Base-by-base conservation (phyloP, 169 alveolate species). In the Plasmodium ovale region DNA sequence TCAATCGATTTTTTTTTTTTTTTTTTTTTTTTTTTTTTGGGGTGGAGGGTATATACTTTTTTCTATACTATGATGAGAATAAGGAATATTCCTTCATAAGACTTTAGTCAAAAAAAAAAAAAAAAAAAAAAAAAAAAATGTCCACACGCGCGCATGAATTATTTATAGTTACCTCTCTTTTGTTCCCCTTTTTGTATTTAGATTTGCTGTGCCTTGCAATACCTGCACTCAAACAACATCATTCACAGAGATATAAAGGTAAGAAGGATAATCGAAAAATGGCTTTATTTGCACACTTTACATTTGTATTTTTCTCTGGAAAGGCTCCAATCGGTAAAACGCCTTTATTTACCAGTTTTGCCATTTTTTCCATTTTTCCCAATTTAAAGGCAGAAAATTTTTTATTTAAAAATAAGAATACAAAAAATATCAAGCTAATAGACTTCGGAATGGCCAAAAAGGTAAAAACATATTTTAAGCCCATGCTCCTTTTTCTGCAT, bases 161-260 rank as follows among this genome's bases (percentile, higher is more conserved):
- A 25, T 59, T 29, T 25, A 16, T 54, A 62, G 25, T 72, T 14
- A 1, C n/a, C 58, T 12, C n/a, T 37, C 7, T 23, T 10, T 67
- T 25, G 10, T 49, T 93, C 94, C 37, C 47, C 90, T 53, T 53
- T 65, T 42, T 92, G 92, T 74, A 49, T 73, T 33, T 93, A 94
- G 92, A 92, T 94, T 72, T 88, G 93, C 25, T 68, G 91, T 9
- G 95, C 95, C n/a, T 87, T 94, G 31, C 89, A 87, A 29, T 93
- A 92, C 64, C 64, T 91, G 5, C 97, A 94, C 69, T 79, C 82
- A 44, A 90, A 74, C 53, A 92, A 93, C 59, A 91, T 94, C 35
- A 92, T 94, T 60, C 97, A 94, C 79, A 91, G 97, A 64, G 97
- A 94, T 62, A 87, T 94, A 21, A 94, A 94, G 91, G 95, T 88